Conservation (phyloP, 805 yeast species). For the Ogataea pignaliae region DNA sequence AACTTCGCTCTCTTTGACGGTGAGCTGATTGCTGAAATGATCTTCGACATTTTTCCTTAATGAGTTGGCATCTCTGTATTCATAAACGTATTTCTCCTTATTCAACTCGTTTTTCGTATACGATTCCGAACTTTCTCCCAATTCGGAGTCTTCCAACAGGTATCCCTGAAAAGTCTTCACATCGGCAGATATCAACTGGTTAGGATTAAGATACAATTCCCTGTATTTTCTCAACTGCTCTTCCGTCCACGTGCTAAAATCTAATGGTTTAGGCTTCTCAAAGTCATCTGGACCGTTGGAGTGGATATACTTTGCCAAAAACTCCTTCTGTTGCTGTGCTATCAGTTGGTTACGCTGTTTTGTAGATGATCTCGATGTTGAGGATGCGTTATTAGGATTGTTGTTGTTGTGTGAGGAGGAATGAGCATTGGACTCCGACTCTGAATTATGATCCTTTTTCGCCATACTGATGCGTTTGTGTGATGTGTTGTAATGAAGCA, state of each 20-base stretch:
- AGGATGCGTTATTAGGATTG: not conserved
- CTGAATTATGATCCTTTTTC: slow-evolving; percentile 6
- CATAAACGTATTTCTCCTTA: slow-evolving; percentile 26
- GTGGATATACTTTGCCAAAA: slow-evolving; percentile 61
- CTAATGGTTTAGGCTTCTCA: slow-evolving; percentile 53
- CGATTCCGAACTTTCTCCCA: slow-evolving; percentile 65
- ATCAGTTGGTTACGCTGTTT: slow-evolving; percentile 58
- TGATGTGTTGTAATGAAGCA: not conserved
- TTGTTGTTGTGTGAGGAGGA: not conserved
- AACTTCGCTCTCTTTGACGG: slow-evolving; percentile 76
- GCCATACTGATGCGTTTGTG: slow-evolving; percentile 1
- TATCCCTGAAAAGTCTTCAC: slow-evolving; percentile 67
- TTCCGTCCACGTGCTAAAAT: slow-evolving; percentile 62
- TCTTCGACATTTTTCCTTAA: slow-evolving; percentile 29
- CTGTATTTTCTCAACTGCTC: slow-evolving; percentile 67
- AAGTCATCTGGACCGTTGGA: slow-evolving; percentile 67
- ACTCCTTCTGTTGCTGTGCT: slow-evolving; percentile 67
- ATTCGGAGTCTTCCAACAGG: slow-evolving; percentile 54
- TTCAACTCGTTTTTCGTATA: slow-evolving; percentile 25
- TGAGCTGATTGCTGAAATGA: slow-evolving; percentile 54
- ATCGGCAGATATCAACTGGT: slow-evolving; percentile 44
- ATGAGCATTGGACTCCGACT: slow-evolving; percentile 18
- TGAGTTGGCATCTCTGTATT: slow-evolving; percentile 27
- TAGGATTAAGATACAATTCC: slow-evolving; percentile 37
- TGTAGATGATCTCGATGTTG: slow-evolving; percentile 40